Conservation (phyloP, 2,329 filamentous ascomycete species). For the Ceratocystis diversiconidia region DNA sequence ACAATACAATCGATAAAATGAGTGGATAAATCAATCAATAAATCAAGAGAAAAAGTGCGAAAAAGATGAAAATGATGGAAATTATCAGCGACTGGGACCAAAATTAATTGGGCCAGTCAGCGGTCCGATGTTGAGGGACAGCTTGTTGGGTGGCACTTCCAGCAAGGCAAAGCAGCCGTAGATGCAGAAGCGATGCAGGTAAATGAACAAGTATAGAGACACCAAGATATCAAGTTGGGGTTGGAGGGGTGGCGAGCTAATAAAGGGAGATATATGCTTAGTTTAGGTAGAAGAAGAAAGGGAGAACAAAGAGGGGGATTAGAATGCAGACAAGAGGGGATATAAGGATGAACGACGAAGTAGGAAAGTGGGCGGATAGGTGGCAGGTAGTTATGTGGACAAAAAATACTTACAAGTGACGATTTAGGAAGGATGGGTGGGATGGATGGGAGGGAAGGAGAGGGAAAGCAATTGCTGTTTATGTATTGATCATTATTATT, state of each 20-base stretch:
- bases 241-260: not conserved
- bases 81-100: not conserved
- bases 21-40: not conserved
- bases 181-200: not conserved
- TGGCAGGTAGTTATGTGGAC: constrained; percentile 1
- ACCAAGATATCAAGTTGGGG: not conserved
- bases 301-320: not conserved
- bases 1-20: not conserved
- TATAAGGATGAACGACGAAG: not conserved
- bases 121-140: not conserved
- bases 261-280: not conserved
- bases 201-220: constrained; percentile 3
- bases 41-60: not conserved
- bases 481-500: not conserved
- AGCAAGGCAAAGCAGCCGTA: not conserved
- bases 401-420: not conserved
- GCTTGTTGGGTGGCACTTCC: not conserved
- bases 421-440: constrained; percentile 1
- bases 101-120: not conserved
- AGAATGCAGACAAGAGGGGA: constrained; percentile 4
- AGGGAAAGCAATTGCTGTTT: not conserved
- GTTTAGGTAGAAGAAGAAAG: not conserved
- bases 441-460: not conserved
- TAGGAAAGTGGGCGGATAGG: constrained; percentile 1
- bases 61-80: not conserved